These are phyloP conservation scores for Chytriomyces sp. DNA, from an alignment of 192 early-diverging fungal genomes.

Conservation along the genomic window DNA sequence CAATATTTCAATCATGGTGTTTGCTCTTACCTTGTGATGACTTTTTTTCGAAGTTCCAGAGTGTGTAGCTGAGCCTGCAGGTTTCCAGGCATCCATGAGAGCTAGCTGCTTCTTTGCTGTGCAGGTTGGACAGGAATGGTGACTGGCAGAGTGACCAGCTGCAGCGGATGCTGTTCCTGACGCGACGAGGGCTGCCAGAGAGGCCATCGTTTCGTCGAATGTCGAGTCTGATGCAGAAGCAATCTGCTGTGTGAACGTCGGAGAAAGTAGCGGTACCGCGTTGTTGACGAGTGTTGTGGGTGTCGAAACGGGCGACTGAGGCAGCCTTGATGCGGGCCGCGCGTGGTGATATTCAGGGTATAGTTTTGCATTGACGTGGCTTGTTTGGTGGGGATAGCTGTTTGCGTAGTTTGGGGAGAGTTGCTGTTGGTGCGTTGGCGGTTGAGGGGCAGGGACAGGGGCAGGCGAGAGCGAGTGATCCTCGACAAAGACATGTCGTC, in stretches of 20 bases:
- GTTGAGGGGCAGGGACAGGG: no score
- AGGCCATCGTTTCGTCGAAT: background rate
- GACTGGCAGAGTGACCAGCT: no score
- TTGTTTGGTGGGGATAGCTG: no score
- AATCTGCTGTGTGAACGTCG: background rate
- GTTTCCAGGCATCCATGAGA: background rate
- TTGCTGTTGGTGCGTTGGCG: no score
- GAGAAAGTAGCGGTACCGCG: background rate
- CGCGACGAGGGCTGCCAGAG: background rate
- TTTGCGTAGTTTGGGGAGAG: no score
- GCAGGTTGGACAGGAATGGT: background rate
- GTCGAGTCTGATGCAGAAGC: background rate
- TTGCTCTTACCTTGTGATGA: background rate
- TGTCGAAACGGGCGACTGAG: background rate
- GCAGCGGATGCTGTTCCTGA: background rate
- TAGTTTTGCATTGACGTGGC: no score
- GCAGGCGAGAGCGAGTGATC: no score
- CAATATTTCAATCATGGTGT: no score
- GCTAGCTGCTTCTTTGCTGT: background rate
- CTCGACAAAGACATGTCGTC: slow-evolving; percentile 27
- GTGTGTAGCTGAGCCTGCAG: background rate
- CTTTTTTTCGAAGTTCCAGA: background rate
- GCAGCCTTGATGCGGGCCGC: background rate
- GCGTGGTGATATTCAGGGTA: no score
- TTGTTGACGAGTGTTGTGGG: background rate